These are phyloP conservation scores for Scenedesmus sp. DNA, from an alignment of 163 green algal genomes.

Conservation along the genomic window DNA sequence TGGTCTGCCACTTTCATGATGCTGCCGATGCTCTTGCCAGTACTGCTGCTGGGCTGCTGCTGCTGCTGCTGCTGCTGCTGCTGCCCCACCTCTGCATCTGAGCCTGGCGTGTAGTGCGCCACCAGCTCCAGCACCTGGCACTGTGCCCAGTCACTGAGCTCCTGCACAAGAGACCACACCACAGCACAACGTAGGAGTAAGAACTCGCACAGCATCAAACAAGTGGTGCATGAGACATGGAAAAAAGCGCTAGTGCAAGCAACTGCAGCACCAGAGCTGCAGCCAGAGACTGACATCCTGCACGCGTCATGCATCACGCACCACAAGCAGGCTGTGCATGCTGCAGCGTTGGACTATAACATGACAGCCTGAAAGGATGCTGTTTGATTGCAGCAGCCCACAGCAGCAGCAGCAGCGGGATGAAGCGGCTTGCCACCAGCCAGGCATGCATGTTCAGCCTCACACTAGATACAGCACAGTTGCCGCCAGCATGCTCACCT, in stretches of 20 bases:
- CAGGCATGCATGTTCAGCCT: too few relatives aligned
- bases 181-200: background rate
- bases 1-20: background rate
- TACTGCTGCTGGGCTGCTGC: background rate
- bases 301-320: background rate
- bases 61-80: background rate
- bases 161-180: constrained; percentile 54
- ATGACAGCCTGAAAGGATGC: too few relatives aligned
- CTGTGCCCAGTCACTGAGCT: constrained; percentile 96
- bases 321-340: background rate
- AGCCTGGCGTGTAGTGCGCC: constrained; percentile 78
- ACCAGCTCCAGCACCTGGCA: constrained; percentile 94
- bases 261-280: constrained; percentile 95
- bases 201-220: background rate
- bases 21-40: background rate
- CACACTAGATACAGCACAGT: too few relatives aligned
- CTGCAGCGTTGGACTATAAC: background rate
- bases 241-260: constrained; percentile 47
- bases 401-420: too few relatives aligned
- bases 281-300: constrained; percentile 94
- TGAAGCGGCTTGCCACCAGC: too few relatives aligned
- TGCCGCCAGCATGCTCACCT: too few relatives aligned
- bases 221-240: background rate
- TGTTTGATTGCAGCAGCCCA: too few relatives aligned
- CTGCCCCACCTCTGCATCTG: constrained; percentile 75